Conservation (phyloP, 768 basidiomycete species). For the Boletus eberwhitei region DNA sequence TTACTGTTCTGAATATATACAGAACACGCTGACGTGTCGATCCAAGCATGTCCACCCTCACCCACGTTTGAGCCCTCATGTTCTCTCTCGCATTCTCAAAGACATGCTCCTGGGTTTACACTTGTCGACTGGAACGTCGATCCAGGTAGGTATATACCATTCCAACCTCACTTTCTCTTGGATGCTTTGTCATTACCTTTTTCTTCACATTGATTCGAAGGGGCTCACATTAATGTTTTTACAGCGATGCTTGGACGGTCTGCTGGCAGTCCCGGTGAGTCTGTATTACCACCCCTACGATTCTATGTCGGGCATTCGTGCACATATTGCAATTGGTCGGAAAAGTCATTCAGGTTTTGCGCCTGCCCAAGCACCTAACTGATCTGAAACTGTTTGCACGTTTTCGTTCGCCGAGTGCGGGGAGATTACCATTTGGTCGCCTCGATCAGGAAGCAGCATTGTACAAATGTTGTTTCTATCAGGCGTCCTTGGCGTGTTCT, state of each 20-base stretch:
- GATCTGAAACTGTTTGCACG: background rate
- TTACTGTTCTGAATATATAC: background rate
- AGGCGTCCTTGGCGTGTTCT: background rate
- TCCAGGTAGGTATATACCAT: constrained; percentile 4
- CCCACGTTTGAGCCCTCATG: background rate
- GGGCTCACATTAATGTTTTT: background rate
- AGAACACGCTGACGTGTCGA: constrained; percentile 15
- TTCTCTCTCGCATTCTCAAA: background rate
- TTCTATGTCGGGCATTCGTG: background rate
- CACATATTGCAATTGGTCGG: background rate
- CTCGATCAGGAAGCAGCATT: background rate
- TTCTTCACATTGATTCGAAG: background rate
- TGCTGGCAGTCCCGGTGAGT: constrained; percentile 7
- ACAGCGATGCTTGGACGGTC: background rate
- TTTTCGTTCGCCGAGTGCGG: background rate
- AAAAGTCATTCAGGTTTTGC: background rate
- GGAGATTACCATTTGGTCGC: no score
- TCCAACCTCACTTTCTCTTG: background rate
- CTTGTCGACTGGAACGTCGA: constrained; percentile 10
- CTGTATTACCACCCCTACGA: background rate
- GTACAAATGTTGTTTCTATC: background rate
- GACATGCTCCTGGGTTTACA: background rate
- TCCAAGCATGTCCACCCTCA: constrained; percentile 8
- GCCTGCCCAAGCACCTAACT: no score
- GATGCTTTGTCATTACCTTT: background rate